These are phyloP conservation scores for Toxicodendron radicans DNA, from an alignment of 345 rosid genomes.

Conservation along the genomic window DNA sequence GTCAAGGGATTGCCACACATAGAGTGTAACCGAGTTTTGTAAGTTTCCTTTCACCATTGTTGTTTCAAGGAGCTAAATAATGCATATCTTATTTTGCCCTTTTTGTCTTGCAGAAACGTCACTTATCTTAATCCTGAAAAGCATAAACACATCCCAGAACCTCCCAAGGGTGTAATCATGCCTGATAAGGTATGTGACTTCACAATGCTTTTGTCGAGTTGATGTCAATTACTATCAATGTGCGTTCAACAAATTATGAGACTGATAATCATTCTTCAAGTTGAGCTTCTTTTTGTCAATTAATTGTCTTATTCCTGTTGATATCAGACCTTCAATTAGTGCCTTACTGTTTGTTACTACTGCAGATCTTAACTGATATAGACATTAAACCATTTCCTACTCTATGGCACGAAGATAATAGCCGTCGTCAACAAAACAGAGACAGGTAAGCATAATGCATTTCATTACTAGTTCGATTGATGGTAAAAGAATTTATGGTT, in stretches of 20 bases:
- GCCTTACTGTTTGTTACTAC: constrained; percentile 6
- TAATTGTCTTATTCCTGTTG: not conserved
- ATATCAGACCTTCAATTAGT: not conserved
- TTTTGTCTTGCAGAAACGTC: constrained; percentile 55
- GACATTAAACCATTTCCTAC: constrained; percentile 84
- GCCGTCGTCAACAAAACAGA: constrained; percentile 75
- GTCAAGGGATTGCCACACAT: constrained; percentile 65
- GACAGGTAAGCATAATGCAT: constrained; percentile 55
- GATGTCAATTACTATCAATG: not conserved
- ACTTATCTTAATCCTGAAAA: constrained; percentile 59
- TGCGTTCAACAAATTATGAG: not conserved
- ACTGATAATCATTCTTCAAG: not conserved
- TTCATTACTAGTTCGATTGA: not conserved
- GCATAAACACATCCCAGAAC: constrained; percentile 67
- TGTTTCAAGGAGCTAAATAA: constrained; percentile 12
- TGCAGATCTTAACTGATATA: constrained; percentile 66
- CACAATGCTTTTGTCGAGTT: not conserved
- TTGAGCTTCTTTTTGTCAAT: not conserved
- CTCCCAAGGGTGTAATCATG: constrained; percentile 65
- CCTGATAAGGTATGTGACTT: constrained; percentile 63
- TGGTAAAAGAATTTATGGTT: not conserved
- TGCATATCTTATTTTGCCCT: constrained; percentile 17
- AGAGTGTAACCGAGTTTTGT: constrained; percentile 67
- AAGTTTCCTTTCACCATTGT: constrained; percentile 35
- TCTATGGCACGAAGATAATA: constrained; percentile 91